These are phyloP conservation scores for Botryotinia convoluta DNA, from an alignment of 2,329 filamentous ascomycete genomes.

Conservation along the genomic window DNA sequence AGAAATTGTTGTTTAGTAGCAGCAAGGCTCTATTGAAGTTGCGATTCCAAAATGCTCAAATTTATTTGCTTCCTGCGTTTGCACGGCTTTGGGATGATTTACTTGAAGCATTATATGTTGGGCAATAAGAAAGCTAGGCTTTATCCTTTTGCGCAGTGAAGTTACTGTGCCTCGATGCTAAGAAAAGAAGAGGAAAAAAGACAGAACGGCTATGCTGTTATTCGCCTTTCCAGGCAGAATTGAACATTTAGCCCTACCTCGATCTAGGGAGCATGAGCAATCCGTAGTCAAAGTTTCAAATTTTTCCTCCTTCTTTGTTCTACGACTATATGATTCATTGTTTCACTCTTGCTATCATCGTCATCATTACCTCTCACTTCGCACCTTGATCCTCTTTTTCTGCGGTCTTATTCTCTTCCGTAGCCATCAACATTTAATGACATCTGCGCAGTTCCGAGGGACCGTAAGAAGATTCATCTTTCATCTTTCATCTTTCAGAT, in stretches of 20 bases:
- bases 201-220: background rate
- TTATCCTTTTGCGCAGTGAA: background rate
- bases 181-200: background rate
- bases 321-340: background rate
- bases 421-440: background rate
- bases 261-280: background rate
- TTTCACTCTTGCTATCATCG: background rate
- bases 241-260: background rate
- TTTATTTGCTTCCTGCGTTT: background rate
- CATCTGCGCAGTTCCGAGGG: background rate
- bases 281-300: background rate
- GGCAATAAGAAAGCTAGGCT: background rate
- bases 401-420: background rate
- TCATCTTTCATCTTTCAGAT: background rate
- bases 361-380: background rate
- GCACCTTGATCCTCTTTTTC: background rate
- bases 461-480: background rate
- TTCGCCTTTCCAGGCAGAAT: background rate
- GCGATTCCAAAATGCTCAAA: background rate
- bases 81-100: background rate
- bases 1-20: background rate
- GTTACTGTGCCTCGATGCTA: background rate
- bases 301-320: background rate
- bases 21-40: slow-evolving; percentile 8
- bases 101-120: background rate